Base-by-base conservation (phyloP, 1,284 basidiomycete species). In the Acaromyces ingoldii region DNA sequence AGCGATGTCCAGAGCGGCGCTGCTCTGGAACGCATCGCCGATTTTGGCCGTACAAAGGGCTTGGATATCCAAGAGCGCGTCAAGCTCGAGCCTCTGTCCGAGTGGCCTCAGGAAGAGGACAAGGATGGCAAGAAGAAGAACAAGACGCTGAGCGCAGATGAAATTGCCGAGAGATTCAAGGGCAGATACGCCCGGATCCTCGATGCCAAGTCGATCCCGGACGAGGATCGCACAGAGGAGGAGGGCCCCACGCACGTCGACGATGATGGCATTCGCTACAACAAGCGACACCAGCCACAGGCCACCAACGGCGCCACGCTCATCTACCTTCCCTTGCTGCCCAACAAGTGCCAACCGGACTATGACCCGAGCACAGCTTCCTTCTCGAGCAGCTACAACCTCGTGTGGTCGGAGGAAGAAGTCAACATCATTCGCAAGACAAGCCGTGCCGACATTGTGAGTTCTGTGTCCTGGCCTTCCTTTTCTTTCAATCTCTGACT, bases 1-100 rank as follows among this genome's bases (percentile, higher is more conserved):
- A 70, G 66, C 5, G 70, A 73, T 47, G 67, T 72, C 17, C 67
- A 72, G 58, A 59, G 55, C 6, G 70, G 67, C 15, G 66, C 67
- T 7, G 69, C 67, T 2, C 47, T 70, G 24, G 55, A 55, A 33
- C 60, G 70, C 6, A 58, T 73, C 17, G 60, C 63, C 51, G 71
- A 73, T 38, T 73, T 72, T 55, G 67, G 62, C 7, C 51, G 53
- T 37, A 67, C 69, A 30, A 53, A 37, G 31, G 25, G 24, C 11
- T 36, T 30, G 5, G 31, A 26, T 6, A 21, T 43, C 31, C 33
- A 49, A 31, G 25, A 7, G 21, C 24, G 17, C 5, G 17, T 15
- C 33, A 43, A 4, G 24, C n/a, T 40, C 36, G n/a, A n/a, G 19
- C 28, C 17, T 15, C 9, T 4, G 29, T 34, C 17, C n/a, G 26